phyloP scores from a whole-genome alignment of 2,329 filamentous ascomycete species.

The Microcyclospora pomicola region DNA sequence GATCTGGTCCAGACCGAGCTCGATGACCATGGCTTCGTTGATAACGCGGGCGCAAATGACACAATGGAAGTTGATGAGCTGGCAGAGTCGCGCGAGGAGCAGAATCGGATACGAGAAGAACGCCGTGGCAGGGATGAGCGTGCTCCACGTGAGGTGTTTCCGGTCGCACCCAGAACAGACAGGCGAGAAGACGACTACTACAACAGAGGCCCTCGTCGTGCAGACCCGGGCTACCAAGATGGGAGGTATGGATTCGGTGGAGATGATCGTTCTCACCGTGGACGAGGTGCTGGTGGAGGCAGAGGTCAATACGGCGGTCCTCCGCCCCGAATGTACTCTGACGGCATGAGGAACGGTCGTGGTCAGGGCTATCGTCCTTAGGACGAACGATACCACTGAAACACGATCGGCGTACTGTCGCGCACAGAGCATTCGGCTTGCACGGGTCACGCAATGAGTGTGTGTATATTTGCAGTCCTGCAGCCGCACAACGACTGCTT shows the following conservation, averaged over 20 bases:
- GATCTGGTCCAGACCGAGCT: too few species aligned
- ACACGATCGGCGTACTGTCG: too few species aligned
- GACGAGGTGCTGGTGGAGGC: conserved; percentile 11
- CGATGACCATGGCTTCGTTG: too few species aligned
- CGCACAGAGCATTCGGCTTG: too few species aligned
- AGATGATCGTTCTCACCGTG: conserved; percentile 2
- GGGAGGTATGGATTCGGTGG: conserved; percentile 30
- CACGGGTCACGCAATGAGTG: too few species aligned
- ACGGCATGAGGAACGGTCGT: conserved; percentile 12
- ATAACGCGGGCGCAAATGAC: conserved; percentile 15
- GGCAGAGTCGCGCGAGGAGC: conserved; percentile 15
- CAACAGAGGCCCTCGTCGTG: conserved; percentile 14
- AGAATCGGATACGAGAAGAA: conserved; percentile 20
- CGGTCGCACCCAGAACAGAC: conserved; percentile 10
- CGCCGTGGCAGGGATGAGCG: conserved; percentile 16
- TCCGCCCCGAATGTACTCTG: conserved; percentile 15
- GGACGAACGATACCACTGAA: background rate
- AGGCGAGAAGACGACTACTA: conserved; percentile 12
- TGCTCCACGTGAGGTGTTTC: conserved; percentile 8
- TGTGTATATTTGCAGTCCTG: too few species aligned
- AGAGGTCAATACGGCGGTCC: conserved; percentile 8
- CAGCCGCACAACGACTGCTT: too few species aligned
- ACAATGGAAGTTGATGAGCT: conserved; percentile 32
- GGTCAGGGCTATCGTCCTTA: conserved; percentile 14
- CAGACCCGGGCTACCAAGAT: conserved; percentile 27